Evolutionary conservation across 208 protist species (phyloP), one percentile per base, ranked within the genome.

Genomic region (Leishmania braziliensis): DNA sequence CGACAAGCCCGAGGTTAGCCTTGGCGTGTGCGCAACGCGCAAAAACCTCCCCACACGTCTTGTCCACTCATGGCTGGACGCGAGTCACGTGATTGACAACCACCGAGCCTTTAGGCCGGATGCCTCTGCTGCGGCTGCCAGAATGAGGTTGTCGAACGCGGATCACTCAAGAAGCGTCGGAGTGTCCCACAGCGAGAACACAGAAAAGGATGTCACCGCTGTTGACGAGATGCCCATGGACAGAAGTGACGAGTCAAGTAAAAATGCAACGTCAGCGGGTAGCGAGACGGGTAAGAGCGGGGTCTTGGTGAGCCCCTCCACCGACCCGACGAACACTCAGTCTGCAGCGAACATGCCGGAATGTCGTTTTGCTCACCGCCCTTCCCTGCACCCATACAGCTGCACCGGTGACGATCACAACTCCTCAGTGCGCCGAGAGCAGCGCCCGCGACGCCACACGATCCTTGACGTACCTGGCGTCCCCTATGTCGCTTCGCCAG

Each of bases 401-500:
- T 12, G 3, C 71, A 10, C 0, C 71, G 2, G 14, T n/a, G 62
- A n/a, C 29, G 18, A 16, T 16, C 72, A 48, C 5, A 33, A 83
- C 58, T 39, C 53, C 4, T 6, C 26, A 26, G 51, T 6, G 46
- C 65, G 79, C 36, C 74, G 60, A 14, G 79, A 69, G 26, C 60
- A 72, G 58, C 66, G 58, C 0, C 82, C 69, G 43, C 53, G 77
- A 14, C 76, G 71, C n/a, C 46, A 51, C 51, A 86, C 85, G 36
- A 63, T 86, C 26, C 65, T 89, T 6, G 75, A 89, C 56, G 50
- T 89, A 16, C 46, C 63, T 3, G 79, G 48, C 10, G 82, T 89
- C 14, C 78, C 81, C 12, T 89, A 85, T 58, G 79, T 89, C 12
- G 66, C 65, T 16, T 81, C 85, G 20, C 85, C 85, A 0, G 79